These are phyloP conservation scores for Colletotrichum abscissum DNA, from an alignment of 2,329 filamentous ascomycete genomes.

Conservation along the genomic window DNA sequence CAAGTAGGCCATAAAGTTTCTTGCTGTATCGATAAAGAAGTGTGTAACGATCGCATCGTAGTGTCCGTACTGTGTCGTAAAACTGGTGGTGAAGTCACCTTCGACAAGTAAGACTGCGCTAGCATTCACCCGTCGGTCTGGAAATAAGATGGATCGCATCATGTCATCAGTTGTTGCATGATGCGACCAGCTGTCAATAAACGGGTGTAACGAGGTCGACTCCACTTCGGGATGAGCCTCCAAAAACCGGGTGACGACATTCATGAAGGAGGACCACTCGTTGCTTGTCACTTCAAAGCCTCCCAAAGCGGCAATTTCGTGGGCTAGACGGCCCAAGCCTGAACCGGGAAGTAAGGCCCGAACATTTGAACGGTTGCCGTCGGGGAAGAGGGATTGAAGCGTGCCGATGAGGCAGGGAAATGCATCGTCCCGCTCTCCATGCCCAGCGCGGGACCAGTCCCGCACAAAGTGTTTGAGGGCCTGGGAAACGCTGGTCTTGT, in stretches of 20 bases:
- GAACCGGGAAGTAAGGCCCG: conserved; percentile 63
- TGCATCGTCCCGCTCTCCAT: no score
- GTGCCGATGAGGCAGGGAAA: conserved; percentile 38
- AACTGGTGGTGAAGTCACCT: conserved; percentile 65
- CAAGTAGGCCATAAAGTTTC: conserved; percentile 65
- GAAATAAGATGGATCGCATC: conserved; percentile 57
- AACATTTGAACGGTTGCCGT: conserved; percentile 37
- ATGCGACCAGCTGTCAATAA: conserved; percentile 67
- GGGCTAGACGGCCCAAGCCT: conserved; percentile 62
- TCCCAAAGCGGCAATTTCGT: conserved; percentile 59
- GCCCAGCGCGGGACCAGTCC: no score
- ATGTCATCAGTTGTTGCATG: conserved; percentile 61
- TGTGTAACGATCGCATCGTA: conserved; percentile 66
- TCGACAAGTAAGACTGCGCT: conserved; percentile 60
- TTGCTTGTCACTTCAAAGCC: conserved; percentile 64
- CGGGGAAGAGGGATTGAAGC: conserved; percentile 45
- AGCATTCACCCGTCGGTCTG: conserved; percentile 50
- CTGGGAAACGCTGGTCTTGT: no score
- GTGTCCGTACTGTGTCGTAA: conserved; percentile 39
- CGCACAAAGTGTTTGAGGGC: no score
- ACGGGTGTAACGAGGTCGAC: conserved; percentile 57
- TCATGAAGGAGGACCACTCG: conserved; percentile 70
- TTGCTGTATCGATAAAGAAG: conserved; percentile 72
- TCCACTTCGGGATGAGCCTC: conserved; percentile 43
- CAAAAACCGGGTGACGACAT: conserved; percentile 63